Base-by-base conservation (phyloP, 2,329 filamentous ascomycete species). In the Thermoascus crustaceus region DNA sequence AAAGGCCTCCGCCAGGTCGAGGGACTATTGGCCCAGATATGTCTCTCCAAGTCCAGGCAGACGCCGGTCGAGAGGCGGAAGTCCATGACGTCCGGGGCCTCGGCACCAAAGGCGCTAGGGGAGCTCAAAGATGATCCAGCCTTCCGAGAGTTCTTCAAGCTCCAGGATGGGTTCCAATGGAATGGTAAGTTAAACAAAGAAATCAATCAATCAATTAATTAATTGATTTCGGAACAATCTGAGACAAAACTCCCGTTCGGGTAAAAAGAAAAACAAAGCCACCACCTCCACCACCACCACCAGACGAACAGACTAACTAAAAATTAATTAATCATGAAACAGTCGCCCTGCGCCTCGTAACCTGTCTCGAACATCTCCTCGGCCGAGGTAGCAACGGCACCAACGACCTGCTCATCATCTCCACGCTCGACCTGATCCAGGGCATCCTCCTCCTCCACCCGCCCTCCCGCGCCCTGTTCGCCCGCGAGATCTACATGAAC, bases 101-200 rank as follows among this genome's bases (percentile, higher is more conserved):
- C 60, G 34, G 48, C 60, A 35, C 61, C 67, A 34, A 87, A 85
- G 63, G 70, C 72, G 9, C 71, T 94, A 32, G 67, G 68, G 14
- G 80, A 86, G 38, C 66, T 95, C 43, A 73, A 76, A 33, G 76
- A 80, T 44, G 91, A 96, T 60, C 85, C 84, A 13, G 89, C 88
- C 13, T 96, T 95, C 57, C 73, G 85, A 47, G 87, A 95, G 62
- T 96, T 96, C 68, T 95, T 94, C 69, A 86, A 94, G 59, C 61
- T 96, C 46, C 91, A 98, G 61, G 88, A 96, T 55, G 85, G 88
- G 2, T 98, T 98, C 57, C 86, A 96, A 66, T 96, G 87, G 84
- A 98, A 98, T 66, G 73, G 76, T 80, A 58, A 40, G 65, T 41
- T n/a, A n/a, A n/a, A n/a, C n/a, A n/a, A n/a, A n/a, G n/a, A n/a